Conservation (phyloP, 768 basidiomycete species). For the Termitomyces eurrhizus region DNA sequence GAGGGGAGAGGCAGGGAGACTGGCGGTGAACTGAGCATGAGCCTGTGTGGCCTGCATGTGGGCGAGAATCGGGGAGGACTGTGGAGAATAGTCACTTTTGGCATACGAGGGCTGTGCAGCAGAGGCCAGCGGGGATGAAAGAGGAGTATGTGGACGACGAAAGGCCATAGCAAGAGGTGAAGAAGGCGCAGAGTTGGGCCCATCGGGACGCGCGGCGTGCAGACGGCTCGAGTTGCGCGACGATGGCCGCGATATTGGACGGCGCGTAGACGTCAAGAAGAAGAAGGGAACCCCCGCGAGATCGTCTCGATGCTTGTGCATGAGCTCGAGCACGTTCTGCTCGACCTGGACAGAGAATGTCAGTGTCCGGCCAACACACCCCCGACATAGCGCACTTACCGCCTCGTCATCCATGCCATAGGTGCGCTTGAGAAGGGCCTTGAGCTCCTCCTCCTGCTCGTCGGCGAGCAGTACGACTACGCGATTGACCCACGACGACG, state of each 20-base stretch:
- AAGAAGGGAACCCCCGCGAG: conserved; percentile 78
- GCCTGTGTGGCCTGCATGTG: conserved; percentile 52
- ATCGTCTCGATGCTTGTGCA: conserved; percentile 94
- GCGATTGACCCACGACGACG: conserved; percentile 58
- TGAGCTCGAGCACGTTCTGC: conserved; percentile 86
- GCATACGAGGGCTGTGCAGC: conserved; percentile 43
- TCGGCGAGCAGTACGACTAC: conserved; percentile 71
- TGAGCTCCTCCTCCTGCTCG: conserved; percentile 87
- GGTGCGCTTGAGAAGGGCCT: conserved; percentile 63
- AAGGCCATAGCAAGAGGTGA: conserved; percentile 76
- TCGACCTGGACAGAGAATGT: conserved; percentile 52
- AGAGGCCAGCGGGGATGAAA: conserved; percentile 69
- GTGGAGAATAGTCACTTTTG: conserved; percentile 54
- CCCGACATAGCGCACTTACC: conserved; percentile 37
- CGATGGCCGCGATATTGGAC: conserved; percentile 76
- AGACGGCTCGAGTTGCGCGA: conserved; percentile 69
- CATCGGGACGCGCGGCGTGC: conserved; percentile 65
- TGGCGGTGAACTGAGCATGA: conserved; percentile 67
- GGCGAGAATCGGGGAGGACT: conserved; percentile 63
- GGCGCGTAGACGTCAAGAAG: conserved; percentile 74
- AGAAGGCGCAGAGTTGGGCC: conserved; percentile 68
- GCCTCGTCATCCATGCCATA: conserved; percentile 68
- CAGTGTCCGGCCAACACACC: conserved; percentile 14
- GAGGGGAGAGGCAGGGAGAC: conserved; percentile 79
- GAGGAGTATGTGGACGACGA: conserved; percentile 76